phyloP scores from a whole-genome alignment of 2,329 filamentous ascomycete species.

The Albophoma yamanashiensis region DNA sequence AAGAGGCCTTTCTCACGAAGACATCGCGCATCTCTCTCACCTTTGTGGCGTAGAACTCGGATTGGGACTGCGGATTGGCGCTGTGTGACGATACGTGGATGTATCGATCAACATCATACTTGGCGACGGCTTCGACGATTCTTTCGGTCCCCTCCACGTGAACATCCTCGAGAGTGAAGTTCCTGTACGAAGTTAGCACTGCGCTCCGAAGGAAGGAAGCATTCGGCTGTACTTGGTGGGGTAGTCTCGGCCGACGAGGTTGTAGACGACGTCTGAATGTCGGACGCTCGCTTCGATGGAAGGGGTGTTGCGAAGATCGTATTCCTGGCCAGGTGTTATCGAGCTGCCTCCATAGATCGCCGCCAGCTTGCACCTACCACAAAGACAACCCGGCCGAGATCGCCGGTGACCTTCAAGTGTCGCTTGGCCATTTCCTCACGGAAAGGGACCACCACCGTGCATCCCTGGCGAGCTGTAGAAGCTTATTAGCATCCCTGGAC shows the following conservation, averaged over 20 bases:
- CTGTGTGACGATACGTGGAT: constrained; percentile 97
- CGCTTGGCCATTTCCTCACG: constrained; percentile 97
- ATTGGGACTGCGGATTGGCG: constrained; percentile 66
- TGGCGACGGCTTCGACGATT: constrained; percentile 87
- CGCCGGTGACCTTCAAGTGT: constrained; percentile 91
- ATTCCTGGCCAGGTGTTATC: constrained; percentile 53
- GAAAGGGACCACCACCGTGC: constrained; percentile 85
- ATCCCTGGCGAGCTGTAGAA: constrained; percentile 71
- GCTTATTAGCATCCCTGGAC: constrained; percentile 9
- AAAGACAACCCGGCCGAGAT: constrained; percentile 82
- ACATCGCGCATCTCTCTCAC: constrained; percentile 23
- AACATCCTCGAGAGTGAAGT: constrained; percentile 87
- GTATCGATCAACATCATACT: constrained; percentile 95
- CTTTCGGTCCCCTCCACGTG: constrained; percentile 87
- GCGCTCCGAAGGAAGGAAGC: background rate
- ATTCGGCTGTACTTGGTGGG: constrained; percentile 72
- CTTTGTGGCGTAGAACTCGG: constrained; percentile 90
- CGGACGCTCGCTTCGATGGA: constrained; percentile 95
- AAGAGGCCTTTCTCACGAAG: background rate
- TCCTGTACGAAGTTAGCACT: constrained; percentile 44
- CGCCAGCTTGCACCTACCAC: constrained; percentile 41
- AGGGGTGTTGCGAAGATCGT: constrained; percentile 84
- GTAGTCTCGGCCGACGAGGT: constrained; percentile 87
- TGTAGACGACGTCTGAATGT: constrained; percentile 96
- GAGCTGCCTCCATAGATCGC: background rate